Evolutionary conservation across 345 rosid genomes (phyloP).

Genomic region (Murraya koenigii): DNA sequence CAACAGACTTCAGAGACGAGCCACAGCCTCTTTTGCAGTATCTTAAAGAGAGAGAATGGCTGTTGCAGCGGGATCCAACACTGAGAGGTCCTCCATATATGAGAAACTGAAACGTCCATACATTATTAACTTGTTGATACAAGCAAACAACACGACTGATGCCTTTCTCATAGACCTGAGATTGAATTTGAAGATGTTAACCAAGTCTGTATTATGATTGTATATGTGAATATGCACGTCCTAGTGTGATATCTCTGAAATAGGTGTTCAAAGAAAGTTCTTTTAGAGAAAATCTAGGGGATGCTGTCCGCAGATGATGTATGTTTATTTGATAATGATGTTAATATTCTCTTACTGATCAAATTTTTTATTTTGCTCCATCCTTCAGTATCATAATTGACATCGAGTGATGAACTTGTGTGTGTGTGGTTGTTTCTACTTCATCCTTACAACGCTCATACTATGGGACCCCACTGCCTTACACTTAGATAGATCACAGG

Average conservation of each 20-base stretch:
- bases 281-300: not conserved
- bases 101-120: slow-evolving; percentile 38
- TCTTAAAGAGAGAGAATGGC: slow-evolving; percentile 77
- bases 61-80: slow-evolving; percentile 55
- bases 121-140: not conserved
- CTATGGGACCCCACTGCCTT: not conserved
- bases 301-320: not conserved
- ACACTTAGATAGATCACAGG: too few relatives aligned
- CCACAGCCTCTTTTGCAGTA: slow-evolving; percentile 67
- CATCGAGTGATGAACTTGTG: too few relatives aligned
- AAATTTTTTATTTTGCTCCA: not conserved
- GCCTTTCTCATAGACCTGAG: not conserved
- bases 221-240: slow-evolving; percentile 4
- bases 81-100: slow-evolving; percentile 50
- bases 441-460: not conserved
- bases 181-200: slow-evolving; percentile 5
- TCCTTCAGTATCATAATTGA: not conserved
- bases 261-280: slow-evolving; percentile 3
- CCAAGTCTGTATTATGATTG: slow-evolving; percentile 1
- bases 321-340: not conserved
- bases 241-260: not conserved
- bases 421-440: too few relatives aligned
- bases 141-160: not conserved
- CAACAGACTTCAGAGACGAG: slow-evolving; percentile 36
- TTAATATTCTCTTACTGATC: not conserved